Conservation (phyloP, 2,329 filamentous ascomycete species). For the Sporothrix phasma region DNA sequence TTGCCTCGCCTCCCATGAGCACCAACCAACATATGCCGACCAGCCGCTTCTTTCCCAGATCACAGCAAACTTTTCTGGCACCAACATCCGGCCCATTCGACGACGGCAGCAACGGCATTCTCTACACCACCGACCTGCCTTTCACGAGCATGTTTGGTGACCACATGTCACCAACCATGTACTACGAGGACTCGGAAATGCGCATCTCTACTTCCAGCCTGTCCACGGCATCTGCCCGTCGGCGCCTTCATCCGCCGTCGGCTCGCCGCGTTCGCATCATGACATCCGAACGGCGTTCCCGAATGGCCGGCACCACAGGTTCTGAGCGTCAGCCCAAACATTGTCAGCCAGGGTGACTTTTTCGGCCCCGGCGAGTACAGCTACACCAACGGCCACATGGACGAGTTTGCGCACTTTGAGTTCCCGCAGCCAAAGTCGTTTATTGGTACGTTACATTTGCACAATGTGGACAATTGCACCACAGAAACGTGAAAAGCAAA, state of each 20-base stretch:
- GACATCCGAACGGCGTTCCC: constrained; percentile 46
- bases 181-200: constrained; percentile 41
- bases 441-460: constrained; percentile 40
- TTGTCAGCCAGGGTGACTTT: constrained; percentile 49
- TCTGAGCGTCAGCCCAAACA: constrained; percentile 51
- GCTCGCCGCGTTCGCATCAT: constrained; percentile 55
- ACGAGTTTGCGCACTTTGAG: constrained; percentile 41
- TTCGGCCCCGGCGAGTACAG: constrained; percentile 47
- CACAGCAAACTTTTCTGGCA: constrained; percentile 15
- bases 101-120: constrained; percentile 27
- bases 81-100: constrained; percentile 38
- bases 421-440: constrained; percentile 40
- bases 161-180: constrained; percentile 39
- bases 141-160: constrained; percentile 35
- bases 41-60: constrained; percentile 17
- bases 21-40: constrained; percentile 17
- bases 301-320: constrained; percentile 48
- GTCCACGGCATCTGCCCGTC: constrained; percentile 52
- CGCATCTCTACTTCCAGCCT: constrained; percentile 45
- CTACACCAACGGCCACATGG: constrained; percentile 39
- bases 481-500: background rate
- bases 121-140: constrained; percentile 38
- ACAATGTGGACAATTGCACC: background rate
- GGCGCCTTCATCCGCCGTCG: constrained; percentile 55
- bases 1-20: constrained; percentile 16